Conservation (phyloP, 1,139 yeast genomes). For the Diutina rugosa region DNA sequence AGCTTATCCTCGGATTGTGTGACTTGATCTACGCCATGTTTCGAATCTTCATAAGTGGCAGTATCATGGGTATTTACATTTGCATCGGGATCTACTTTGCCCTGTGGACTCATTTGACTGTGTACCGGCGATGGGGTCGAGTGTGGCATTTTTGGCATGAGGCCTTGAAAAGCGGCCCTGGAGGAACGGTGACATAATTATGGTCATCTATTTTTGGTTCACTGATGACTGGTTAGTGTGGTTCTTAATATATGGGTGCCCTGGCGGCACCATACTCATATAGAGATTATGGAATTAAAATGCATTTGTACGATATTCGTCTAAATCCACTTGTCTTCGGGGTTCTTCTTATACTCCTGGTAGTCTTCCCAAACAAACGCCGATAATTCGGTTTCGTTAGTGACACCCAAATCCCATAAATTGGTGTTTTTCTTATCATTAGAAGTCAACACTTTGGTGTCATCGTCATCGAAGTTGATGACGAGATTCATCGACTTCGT, state of each 20-base stretch:
- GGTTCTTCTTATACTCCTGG: slow-evolving; percentile 57
- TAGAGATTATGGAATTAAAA: neutral
- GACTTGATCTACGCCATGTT: slow-evolving; percentile 1
- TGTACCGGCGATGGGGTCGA: neutral
- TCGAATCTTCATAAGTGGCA: neutral
- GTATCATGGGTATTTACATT: neutral
- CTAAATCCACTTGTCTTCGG: slow-evolving; percentile 72
- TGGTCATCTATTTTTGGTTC: neutral
- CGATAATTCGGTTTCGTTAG: slow-evolving; percentile 87
- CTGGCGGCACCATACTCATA: neutral
- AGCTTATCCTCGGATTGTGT: neutral
- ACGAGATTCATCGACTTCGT: slow-evolving; percentile 88
- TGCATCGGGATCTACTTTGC: neutral
- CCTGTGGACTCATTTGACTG: neutral
- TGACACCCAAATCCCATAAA: slow-evolving; percentile 57
- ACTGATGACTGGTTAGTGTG: too few species aligned
- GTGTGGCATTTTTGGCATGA: neutral
- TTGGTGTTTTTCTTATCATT: slow-evolving; percentile 24
- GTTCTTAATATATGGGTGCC: neutral
- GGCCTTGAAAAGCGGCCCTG: neutral
- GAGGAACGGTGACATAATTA: neutral
- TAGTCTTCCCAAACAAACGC: slow-evolving; percentile 60
- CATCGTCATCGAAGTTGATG: slow-evolving; percentile 76
- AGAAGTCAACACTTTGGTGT: slow-evolving; percentile 46
- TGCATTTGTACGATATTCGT: neutral